These are phyloP conservation scores for Paramecium primaurelia DNA, from an alignment of 73 alveolate species.

Conservation along the genomic window DNA sequence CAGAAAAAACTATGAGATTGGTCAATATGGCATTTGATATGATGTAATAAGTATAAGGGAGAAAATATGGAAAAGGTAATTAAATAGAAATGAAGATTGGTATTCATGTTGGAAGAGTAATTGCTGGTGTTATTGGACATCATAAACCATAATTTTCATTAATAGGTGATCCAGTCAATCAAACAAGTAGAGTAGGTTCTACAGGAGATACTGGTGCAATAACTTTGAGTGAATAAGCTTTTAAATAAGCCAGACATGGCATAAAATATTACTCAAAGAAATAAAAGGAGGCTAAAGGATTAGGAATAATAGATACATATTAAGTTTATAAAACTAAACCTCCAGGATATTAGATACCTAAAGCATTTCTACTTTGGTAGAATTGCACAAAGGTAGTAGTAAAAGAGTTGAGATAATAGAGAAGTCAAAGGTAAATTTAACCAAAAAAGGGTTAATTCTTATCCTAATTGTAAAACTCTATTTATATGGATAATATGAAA, in stretches of 20 bases:
- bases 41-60: slow-evolving; percentile 17
- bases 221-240: neutral
- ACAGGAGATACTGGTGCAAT: slow-evolving; percentile 65
- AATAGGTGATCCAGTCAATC: slow-evolving; percentile 94
- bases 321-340: slow-evolving; percentile 28
- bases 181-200: slow-evolving; percentile 93
- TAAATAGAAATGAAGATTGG: slow-evolving; percentile 86
- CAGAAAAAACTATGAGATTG: slow-evolving; percentile 53
- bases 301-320: slow-evolving; percentile 65
- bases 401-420: neutral
- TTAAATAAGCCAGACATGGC: slow-evolving; percentile 1
- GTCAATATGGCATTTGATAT: slow-evolving; percentile 60
- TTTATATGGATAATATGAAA: neutral
- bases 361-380: neutral
- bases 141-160: slow-evolving; percentile 94
- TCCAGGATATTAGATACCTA: neutral
- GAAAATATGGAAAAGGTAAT: slow-evolving; percentile 54
- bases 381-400: neutral
- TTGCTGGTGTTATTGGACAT: slow-evolving; percentile 96
- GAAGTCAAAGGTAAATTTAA: neutral
- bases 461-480: neutral
- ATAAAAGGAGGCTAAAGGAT: slow-evolving; percentile 61
- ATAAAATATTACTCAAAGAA: neutral
- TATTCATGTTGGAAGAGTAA: slow-evolving; percentile 93
- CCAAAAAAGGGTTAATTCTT: neutral